Evolutionary conservation across 2,329 filamentous ascomycete genomes (phyloP).

Genomic region (Aspergillus chevalieri): DNA sequence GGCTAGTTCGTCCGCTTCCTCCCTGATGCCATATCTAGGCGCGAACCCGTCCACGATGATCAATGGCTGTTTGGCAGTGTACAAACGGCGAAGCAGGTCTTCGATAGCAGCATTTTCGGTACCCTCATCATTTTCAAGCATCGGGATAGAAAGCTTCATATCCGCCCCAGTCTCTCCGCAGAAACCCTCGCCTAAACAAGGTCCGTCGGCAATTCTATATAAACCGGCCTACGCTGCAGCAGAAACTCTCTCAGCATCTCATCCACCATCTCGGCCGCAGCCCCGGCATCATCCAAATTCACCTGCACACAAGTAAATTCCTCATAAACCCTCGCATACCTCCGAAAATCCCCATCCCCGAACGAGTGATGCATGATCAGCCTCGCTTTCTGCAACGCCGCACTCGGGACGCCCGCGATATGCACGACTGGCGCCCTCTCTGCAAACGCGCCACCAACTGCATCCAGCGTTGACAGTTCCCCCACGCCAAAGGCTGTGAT

Average conservation of each 20-base stretch:
- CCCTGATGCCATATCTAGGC: slow-evolving; percentile 36
- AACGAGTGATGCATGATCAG: slow-evolving; percentile 61
- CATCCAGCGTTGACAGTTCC: slow-evolving; percentile 64
- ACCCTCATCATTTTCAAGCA: slow-evolving; percentile 8
- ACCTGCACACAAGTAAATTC: slow-evolving; percentile 48
- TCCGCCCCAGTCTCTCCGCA: slow-evolving; percentile 13
- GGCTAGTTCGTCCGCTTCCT: slow-evolving; percentile 40
- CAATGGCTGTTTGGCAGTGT: slow-evolving; percentile 42
- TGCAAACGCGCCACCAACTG: slow-evolving; percentile 65
- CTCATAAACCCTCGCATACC: slow-evolving; percentile 46
- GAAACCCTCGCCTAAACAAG: slow-evolving; percentile 36
- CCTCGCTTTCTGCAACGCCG: slow-evolving; percentile 39
- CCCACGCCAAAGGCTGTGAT: slow-evolving; percentile 70
- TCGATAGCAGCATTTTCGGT: slow-evolving; percentile 14
- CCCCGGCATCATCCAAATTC: slow-evolving; percentile 41
- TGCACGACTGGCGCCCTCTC: slow-evolving; percentile 64
- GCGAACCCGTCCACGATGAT: slow-evolving; percentile 50
- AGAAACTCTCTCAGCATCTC: slow-evolving; percentile 46
- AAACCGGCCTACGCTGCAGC: slow-evolving; percentile 49
- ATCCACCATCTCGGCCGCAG: slow-evolving; percentile 48
- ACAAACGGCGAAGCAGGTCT: slow-evolving; percentile 38
- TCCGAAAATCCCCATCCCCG: slow-evolving; percentile 51
- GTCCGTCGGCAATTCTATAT: slow-evolving; percentile 52
- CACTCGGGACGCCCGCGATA: slow-evolving; percentile 50
- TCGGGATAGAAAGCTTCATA: slow-evolving; percentile 8